phyloP scores from a whole-genome alignment of 352 stramenopile species.

The Phytophthora kernoviae region DNA sequence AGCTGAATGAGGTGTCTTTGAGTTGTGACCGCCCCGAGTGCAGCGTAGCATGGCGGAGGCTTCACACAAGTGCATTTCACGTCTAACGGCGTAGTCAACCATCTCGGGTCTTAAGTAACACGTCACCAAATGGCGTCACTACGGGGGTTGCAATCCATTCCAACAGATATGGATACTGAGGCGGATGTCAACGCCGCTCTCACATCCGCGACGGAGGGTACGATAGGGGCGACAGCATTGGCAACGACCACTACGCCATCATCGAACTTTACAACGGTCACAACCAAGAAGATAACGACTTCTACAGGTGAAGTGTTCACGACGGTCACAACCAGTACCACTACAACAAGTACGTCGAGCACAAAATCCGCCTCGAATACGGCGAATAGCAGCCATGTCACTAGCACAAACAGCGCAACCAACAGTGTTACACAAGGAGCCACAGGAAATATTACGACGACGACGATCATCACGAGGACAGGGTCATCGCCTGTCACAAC shows the following conservation, averaged over 20 bases:
- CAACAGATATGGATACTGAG: background rate
- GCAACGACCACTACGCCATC: background rate
- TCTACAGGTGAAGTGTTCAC: constrained; percentile 20
- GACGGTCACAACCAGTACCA: constrained; percentile 24
- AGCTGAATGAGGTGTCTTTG: constrained; percentile 2
- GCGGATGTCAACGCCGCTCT: background rate
- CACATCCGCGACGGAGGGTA: constrained; percentile 13
- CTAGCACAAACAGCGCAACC: background rate
- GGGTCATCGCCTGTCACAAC: constrained; percentile 17
- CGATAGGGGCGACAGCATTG: constrained; percentile 1
- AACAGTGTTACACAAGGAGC: constrained; percentile 6
- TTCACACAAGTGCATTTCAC: constrained; percentile 42
- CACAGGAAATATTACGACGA: constrained; percentile 15
- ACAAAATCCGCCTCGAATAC: constrained; percentile 1
- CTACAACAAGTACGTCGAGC: constrained; percentile 15
- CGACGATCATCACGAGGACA: constrained; percentile 18
- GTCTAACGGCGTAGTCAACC: constrained; percentile 47
- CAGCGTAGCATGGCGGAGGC: constrained; percentile 5
- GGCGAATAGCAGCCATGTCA: constrained; percentile 3
- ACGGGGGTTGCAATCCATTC: constrained; percentile 25
- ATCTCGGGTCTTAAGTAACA: constrained; percentile 9
- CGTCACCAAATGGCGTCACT: constrained; percentile 26
- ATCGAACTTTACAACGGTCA: constrained; percentile 19
- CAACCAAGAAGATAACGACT: constrained; percentile 23
- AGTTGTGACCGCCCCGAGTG: constrained; percentile 6